Base-by-base conservation (phyloP, 2,329 filamentous ascomycete genomes). In the Ophiostoma populinum region DNA sequence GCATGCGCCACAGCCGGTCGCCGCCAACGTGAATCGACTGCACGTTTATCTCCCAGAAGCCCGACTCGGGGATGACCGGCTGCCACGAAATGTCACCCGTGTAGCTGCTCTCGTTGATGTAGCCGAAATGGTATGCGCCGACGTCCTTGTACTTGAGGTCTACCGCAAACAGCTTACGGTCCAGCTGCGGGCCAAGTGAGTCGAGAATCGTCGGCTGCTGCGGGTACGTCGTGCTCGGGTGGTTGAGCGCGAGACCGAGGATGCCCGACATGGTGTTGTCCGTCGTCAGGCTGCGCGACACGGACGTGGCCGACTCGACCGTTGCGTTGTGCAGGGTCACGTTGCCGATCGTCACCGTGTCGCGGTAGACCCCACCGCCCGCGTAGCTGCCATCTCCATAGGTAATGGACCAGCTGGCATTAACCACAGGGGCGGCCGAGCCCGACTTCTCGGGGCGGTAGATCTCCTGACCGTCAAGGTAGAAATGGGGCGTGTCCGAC, bases 91-190 rank as follows among this genome's bases (percentile, higher is more conserved):
- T 52, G 21, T 56, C 51, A 8, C 56, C 54, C 1, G 45, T 46
- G 42, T 60, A 55, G 3, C 57, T 45, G 15, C 42, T 47, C 19
- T 53, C 39, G 40, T 68, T 55, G 42, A 69, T 48, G 37, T 52
- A 56, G 9, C 67, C 67, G 41, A 71, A 70, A 41, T 62, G 58
- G 46, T 65, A 69, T 9, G 54, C 52, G 7, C 65, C 63, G 1
- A 58, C 55, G 36, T 56, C 56, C 39, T 63, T 60, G 43, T 56
- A 57, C 20, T 54, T 53, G 38, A 70, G 49, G 45, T 71, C 65
- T 37, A 57, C 59, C 3, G 63, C 58, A 47, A 71, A 67, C 27
- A 67, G 42, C 4, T 58, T 53, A 3, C 49, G 29, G 8, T 55
- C 46, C 13, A 69, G 52, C 1, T 54, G 49, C 0, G 56, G 49